phyloP scores from a whole-genome alignment of 345 rosid species.

The Passiflora organensis region DNA sequence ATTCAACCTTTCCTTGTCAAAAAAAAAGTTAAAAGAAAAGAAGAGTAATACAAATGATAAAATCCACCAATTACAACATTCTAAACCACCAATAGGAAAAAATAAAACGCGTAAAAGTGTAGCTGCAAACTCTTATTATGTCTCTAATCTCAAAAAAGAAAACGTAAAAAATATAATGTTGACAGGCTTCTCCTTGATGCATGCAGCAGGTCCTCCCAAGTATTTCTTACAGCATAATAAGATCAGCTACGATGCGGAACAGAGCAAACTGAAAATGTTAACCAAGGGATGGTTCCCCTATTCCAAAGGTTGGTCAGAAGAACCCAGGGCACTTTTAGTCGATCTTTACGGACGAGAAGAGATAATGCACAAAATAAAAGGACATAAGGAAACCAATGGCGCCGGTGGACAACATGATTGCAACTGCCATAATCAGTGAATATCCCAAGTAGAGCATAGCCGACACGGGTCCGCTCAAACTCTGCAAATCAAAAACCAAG shows the following conservation, averaged over 20 bases:
- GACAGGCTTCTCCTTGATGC: conserved; percentile 3
- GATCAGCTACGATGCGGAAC: conserved; percentile 11
- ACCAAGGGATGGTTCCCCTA: conserved; percentile 13
- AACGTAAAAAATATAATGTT: conserved; percentile 5
- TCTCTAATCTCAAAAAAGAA: conserved; percentile 12
- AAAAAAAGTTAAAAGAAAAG: conserved; percentile 5
- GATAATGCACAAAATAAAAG: conserved; percentile 77
- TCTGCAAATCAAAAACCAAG: conserved; percentile 69
- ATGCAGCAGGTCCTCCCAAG: conserved; percentile 2
- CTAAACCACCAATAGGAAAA: conserved; percentile 11
- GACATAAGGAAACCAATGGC: conserved; percentile 74
- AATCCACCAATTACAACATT: conserved; percentile 19
- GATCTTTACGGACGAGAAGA: conserved; percentile 77
- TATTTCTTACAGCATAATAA: conserved; percentile 13
- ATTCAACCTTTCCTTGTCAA: conserved; percentile 7
- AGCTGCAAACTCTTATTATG: conserved; percentile 17
- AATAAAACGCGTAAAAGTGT: conserved; percentile 5
- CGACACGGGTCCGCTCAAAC: conserved; percentile 76
- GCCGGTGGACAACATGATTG: conserved; percentile 76
- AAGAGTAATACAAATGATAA: conserved; percentile 10
- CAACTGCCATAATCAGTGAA: conserved; percentile 67
- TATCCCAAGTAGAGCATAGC: conserved; percentile 72
- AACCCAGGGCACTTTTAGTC: conserved; percentile 29
- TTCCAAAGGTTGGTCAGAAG: conserved; percentile 8
- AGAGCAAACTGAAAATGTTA: conserved; percentile 9